phyloP scores from a whole-genome alignment of 1,284 basidiomycete genomes.

The Ceratobasidium theobromae region DNA sequence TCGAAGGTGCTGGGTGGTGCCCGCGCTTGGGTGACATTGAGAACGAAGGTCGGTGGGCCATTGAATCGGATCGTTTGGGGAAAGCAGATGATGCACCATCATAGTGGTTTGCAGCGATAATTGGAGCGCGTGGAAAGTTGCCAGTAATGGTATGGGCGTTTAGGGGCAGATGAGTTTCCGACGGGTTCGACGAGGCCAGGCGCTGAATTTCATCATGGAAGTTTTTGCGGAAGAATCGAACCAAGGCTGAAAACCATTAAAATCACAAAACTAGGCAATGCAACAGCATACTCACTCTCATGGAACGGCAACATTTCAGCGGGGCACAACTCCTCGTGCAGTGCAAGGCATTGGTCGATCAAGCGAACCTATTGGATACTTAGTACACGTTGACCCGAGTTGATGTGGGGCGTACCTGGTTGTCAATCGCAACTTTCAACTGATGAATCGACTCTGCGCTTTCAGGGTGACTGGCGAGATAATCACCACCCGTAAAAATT shows the following conservation, averaged over 20 bases:
- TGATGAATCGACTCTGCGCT: slow-evolving; percentile 69
- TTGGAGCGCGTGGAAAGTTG: slow-evolving; percentile 20
- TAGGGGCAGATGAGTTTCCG: slow-evolving; percentile 24
- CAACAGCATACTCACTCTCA: slow-evolving; percentile 48
- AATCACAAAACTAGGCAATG: background rate
- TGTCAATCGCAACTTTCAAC: slow-evolving; percentile 73
- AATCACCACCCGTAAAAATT: slow-evolving; percentile 74
- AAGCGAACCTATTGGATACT: slow-evolving; percentile 59
- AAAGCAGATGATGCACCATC: slow-evolving; percentile 23
- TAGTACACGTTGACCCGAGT: background rate
- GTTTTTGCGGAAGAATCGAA: slow-evolving; percentile 86
- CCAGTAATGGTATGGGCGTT: background rate
- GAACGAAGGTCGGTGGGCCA: slow-evolving; percentile 21
- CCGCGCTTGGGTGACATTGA: slow-evolving; percentile 1
- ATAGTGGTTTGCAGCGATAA: slow-evolving; percentile 5
- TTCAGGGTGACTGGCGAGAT: slow-evolving; percentile 67
- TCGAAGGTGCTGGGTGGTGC: slow-evolving; percentile 15
- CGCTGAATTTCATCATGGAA: slow-evolving; percentile 85
- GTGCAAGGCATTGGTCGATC: slow-evolving; percentile 78
- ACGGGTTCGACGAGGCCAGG: slow-evolving; percentile 49
- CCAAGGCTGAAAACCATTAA: slow-evolving; percentile 52
- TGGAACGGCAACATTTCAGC: slow-evolving; percentile 90
- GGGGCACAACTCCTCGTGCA: slow-evolving; percentile 82
- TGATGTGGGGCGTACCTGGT: slow-evolving; percentile 59
- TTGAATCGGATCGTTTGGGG: slow-evolving; percentile 29